phyloP scores from a whole-genome alignment of 1,284 basidiomycete species.

The Trichosporon sp. region DNA sequence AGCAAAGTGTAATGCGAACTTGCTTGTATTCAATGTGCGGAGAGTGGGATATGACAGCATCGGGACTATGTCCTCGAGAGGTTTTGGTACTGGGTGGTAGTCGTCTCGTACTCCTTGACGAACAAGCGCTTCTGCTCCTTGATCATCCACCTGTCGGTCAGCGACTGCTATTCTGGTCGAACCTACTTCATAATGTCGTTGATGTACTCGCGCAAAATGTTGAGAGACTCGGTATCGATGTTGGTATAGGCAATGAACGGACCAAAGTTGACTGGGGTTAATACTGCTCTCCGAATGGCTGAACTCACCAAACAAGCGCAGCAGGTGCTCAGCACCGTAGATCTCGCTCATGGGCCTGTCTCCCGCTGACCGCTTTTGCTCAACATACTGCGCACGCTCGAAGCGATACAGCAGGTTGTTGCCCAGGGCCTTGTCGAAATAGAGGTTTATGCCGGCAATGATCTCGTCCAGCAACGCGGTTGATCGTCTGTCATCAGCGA shows the following conservation, averaged over 20 bases:
- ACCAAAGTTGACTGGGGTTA: constrained; percentile 54
- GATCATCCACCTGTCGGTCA: constrained; percentile 49
- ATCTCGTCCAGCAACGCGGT: constrained; percentile 66
- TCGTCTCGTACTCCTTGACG: constrained; percentile 51
- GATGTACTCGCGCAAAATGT: constrained; percentile 79
- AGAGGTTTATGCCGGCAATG: constrained; percentile 79
- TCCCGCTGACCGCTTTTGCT: constrained; percentile 65
- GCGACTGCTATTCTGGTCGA: constrained; percentile 1
- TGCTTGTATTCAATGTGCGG: background rate
- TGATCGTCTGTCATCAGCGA: constrained; percentile 53
- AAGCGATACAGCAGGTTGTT: constrained; percentile 90
- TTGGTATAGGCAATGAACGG: constrained; percentile 81
- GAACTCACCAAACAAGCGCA: constrained; percentile 80
- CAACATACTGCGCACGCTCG: constrained; percentile 86
- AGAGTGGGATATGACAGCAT: background rate
- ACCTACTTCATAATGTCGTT: constrained; percentile 81
- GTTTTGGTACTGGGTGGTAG: constrained; percentile 50
- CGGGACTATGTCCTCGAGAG: constrained; percentile 43
- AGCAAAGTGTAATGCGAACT: background rate
- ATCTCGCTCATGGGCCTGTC: constrained; percentile 83
- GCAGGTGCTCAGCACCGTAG: constrained; percentile 91
- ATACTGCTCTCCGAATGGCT: background rate
- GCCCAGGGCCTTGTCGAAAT: constrained; percentile 88
- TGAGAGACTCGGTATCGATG: constrained; percentile 84
- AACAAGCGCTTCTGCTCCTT: constrained; percentile 50